Evolutionary conservation across 2,329 filamentous ascomycete genomes (phyloP).

Genomic region (Sphaerulina musiva): DNA sequence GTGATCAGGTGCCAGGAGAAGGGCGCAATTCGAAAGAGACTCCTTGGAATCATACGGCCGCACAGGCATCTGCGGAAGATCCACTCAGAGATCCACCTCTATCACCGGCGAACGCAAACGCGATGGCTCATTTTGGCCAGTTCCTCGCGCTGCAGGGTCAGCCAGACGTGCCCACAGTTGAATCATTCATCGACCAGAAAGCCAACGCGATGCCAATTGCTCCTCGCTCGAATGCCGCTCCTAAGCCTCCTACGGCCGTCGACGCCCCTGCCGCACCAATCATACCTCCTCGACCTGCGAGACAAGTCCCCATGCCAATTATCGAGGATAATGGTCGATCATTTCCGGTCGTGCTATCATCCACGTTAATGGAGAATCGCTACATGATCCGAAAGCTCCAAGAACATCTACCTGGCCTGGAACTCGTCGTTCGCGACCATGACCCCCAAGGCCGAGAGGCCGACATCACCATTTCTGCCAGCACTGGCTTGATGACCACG

Average conservation of each 20-base stretch:
- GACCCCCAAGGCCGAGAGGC: conserved; percentile 45
- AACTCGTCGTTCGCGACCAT: conserved; percentile 54
- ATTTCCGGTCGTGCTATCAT: not conserved
- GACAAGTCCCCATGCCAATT: not conserved
- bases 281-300: not conserved
- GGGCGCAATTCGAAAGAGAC: not conserved
- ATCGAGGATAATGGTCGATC: not conserved
- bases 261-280: not conserved
- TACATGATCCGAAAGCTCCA: conserved; percentile 44
- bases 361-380: not conserved
- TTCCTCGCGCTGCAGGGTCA: conserved; percentile 3
- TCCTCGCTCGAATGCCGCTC: not conserved
- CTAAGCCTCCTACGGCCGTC: not conserved
- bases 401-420: conserved; percentile 43
- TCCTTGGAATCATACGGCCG: not conserved
- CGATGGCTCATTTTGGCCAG: conserved; percentile 4
- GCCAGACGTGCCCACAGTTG: not conserved
- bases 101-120: not conserved
- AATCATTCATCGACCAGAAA: not conserved
- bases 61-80: not conserved
- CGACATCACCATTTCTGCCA: conserved; percentile 66
- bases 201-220: not conserved
- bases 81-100: not conserved
- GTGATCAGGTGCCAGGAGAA: not conserved
- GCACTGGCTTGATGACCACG: conserved; percentile 62